A percentile compares a stretch with the other conserved stretches of the same genome.
phyloP scores from a whole-genome alignment of 371 early-diverging fungal species.

The Mucor piriformis region DNA sequence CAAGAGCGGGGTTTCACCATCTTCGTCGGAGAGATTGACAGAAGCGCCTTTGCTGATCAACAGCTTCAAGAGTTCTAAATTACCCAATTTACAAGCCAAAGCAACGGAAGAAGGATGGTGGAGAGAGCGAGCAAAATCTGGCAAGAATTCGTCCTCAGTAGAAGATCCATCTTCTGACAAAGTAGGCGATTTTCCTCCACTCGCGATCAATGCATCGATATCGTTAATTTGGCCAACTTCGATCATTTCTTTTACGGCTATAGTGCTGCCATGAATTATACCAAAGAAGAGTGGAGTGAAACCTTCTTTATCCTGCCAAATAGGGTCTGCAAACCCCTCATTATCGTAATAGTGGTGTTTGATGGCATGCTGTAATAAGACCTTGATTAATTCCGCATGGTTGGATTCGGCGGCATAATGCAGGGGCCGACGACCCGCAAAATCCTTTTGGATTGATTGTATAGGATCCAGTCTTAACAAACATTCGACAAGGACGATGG shows the following conservation, averaged over 20 bases:
- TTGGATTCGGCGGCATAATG: conserved; percentile 73
- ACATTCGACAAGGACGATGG: conserved; percentile 15
- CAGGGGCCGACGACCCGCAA: conserved; percentile 66
- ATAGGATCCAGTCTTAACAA: conserved; percentile 27
- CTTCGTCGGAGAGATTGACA: conserved; percentile 59
- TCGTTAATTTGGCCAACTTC: conserved; percentile 57
- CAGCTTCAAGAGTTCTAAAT: conserved; percentile 48
- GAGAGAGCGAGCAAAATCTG: conserved; percentile 39
- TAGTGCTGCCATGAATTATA: conserved; percentile 62
- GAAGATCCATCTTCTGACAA: not conserved
- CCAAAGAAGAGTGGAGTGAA: conserved; percentile 73
- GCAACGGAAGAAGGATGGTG: conserved; percentile 57
- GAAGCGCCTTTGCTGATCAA: conserved; percentile 59
- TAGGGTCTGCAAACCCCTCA: conserved; percentile 44
- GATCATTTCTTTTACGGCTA: conserved; percentile 55
- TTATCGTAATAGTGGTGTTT: conserved; percentile 40
- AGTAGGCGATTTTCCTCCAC: conserved; percentile 20
- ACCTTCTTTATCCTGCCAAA: conserved; percentile 71
- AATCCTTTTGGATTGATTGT: conserved; percentile 48
- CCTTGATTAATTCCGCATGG: conserved; percentile 41
- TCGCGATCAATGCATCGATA: conserved; percentile 50
- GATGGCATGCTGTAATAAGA: conserved; percentile 54
- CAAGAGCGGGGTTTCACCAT: conserved; percentile 68
- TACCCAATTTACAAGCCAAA: conserved; percentile 61
- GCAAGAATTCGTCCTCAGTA: conserved; percentile 20